Conservation (phyloP, 2,329 filamentous ascomycete species). For the Aspergillus caelatus region DNA sequence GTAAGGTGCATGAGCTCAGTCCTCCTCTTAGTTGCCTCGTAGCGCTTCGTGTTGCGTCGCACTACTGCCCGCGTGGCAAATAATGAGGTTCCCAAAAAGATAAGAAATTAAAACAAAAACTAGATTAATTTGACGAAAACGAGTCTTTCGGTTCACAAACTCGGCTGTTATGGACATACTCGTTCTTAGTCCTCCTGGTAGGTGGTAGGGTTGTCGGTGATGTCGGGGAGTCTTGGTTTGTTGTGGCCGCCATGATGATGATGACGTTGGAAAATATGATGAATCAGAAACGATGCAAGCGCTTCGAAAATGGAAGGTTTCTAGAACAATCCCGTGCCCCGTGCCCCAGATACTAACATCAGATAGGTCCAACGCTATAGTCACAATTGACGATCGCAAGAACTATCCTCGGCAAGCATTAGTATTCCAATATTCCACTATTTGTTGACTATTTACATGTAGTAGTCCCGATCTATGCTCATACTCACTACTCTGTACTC, state of each 20-base stretch:
- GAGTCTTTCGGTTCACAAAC: neutral
- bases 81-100: neutral
- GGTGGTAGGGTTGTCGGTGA: neutral
- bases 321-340: neutral
- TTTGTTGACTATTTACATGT: neutral
- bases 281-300: neutral
- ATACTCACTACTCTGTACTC: neutral
- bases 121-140: neutral
- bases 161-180: neutral
- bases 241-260: too few species aligned
- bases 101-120: neutral
- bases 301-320: neutral
- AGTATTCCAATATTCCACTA: neutral
- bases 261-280: neutral
- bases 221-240: neutral
- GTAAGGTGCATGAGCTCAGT: neutral
- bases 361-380: neutral
- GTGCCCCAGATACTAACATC: neutral
- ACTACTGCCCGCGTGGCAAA: constrained; percentile 1
- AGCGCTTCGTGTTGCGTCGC: neutral
- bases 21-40: neutral
- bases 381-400: neutral
- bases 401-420: neutral
- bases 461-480: neutral
- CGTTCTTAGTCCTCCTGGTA: neutral